Conservation (phyloP, 192 early-diverging fungal species). For the Linnemannia hyalina region DNA sequence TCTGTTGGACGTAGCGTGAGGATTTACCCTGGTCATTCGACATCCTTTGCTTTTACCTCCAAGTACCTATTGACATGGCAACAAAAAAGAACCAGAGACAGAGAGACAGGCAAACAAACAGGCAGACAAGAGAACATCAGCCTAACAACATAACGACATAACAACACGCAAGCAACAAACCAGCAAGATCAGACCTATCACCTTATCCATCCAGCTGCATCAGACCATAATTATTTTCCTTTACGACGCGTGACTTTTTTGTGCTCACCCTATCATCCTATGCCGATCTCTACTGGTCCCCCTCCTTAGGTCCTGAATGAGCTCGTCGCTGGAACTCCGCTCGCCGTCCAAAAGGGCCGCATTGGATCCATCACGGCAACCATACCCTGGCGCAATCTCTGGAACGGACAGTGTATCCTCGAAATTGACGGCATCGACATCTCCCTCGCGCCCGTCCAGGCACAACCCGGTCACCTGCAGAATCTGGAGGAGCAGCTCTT, state of each 20-base stretch:
- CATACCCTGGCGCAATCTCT: slow-evolving; percentile 89
- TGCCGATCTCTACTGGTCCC: background rate
- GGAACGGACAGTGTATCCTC: slow-evolving; percentile 82
- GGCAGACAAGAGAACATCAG: background rate
- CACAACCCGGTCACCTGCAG: slow-evolving; percentile 35
- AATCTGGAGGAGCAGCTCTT: slow-evolving; percentile 75
- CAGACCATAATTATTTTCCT: background rate
- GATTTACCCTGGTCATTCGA: background rate
- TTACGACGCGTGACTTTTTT: slow-evolving; percentile 4
- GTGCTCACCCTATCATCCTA: background rate
- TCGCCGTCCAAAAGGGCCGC: slow-evolving; percentile 76
- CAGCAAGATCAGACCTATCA: background rate
- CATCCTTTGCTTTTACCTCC: background rate
- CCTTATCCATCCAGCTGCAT: background rate
- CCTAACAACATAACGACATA: no score
- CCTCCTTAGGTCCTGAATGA: slow-evolving; percentile 80
- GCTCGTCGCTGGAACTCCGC: slow-evolving; percentile 72
- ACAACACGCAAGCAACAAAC: background rate
- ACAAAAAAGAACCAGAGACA: background rate
- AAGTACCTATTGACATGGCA: background rate
- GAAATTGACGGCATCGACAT: slow-evolving; percentile 78
- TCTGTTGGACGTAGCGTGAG: background rate
- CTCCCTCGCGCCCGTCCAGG: slow-evolving; percentile 59
- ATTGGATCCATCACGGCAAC: slow-evolving; percentile 78
- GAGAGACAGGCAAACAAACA: background rate